Evolutionary conservation across 2,329 filamentous ascomycete species (phyloP).

Genomic region (Colletotrichum spinosum): DNA sequence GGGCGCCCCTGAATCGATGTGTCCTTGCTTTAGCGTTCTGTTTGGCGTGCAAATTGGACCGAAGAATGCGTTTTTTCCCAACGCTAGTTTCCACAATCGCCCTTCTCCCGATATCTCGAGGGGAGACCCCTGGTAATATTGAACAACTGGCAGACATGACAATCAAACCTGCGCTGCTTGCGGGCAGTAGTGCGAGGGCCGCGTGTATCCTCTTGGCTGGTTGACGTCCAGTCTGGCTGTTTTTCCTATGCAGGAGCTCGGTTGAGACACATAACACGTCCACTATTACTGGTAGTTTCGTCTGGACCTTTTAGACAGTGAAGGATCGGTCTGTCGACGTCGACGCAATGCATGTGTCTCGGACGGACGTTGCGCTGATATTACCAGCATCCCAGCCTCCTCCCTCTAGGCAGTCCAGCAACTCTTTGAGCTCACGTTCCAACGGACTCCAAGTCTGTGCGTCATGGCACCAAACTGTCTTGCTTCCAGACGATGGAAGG

Average conservation of each 20-base stretch:
- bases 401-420: slow-evolving; percentile 5
- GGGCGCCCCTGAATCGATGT: too few relatives aligned
- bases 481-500: slow-evolving; percentile 1
- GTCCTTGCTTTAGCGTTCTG: slow-evolving; percentile 4
- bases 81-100: slow-evolving; percentile 28
- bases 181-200: slow-evolving; percentile 26
- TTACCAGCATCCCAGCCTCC: slow-evolving; percentile 12
- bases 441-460: slow-evolving; percentile 25
- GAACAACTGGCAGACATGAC: slow-evolving; percentile 35
- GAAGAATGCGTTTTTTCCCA: slow-evolving; percentile 21
- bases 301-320: too few relatives aligned
- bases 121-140: slow-evolving; percentile 37
- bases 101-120: slow-evolving; percentile 26
- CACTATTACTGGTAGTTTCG: not conserved
- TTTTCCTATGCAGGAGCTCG: slow-evolving; percentile 3
- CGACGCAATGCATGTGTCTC: slow-evolving; percentile 18
- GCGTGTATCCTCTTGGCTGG: slow-evolving; percentile 25
- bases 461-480: slow-evolving; percentile 30
- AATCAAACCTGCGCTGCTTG: slow-evolving; percentile 31
- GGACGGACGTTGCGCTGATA: slow-evolving; percentile 14
- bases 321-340: not conserved
- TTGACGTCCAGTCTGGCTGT: not conserved
- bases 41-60: slow-evolving; percentile 26
- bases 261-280: slow-evolving; percentile 8
- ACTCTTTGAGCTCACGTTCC: slow-evolving; percentile 20